Percentiles rank a stretch among this genome's conserved stretches.
Evolutionary conservation across 2,329 filamentous ascomycete species (phyloP).

Genomic region (Daldinia sp.): DNA sequence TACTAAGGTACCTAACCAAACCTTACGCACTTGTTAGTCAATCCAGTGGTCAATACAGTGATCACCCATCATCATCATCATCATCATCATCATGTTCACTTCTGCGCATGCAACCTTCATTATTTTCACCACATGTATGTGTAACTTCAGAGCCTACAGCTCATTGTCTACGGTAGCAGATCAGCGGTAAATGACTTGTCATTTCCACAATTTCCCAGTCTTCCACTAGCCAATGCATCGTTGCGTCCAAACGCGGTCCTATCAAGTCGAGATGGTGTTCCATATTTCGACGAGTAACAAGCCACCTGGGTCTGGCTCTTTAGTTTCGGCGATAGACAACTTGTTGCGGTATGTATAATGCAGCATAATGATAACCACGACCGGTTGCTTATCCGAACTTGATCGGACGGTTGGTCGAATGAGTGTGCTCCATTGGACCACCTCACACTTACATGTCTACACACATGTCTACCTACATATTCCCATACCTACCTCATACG

Average conservation of each 20-base stretch:
- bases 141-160: neutral
- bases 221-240: conserved; percentile 10
- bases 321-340: conserved; percentile 1
- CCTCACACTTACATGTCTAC: neutral
- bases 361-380: neutral
- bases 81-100: neutral
- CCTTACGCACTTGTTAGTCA: too few species aligned
- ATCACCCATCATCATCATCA: too few species aligned
- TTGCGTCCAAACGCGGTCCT: conserved; percentile 3
- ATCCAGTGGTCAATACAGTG: too few species aligned
- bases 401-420: neutral
- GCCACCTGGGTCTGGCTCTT: neutral
- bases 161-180: conserved; percentile 10
- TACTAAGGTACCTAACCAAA: too few species aligned
- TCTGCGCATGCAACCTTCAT: conserved; percentile 6
- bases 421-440: neutral
- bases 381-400: neutral
- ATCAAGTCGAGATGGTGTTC: neutral
- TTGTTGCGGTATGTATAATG: neutral
- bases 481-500: neutral
- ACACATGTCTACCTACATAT: too few species aligned
- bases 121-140: conserved; percentile 5
- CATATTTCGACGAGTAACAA: conserved; percentile 1
- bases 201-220: conserved; percentile 19
- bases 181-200: conserved; percentile 33